Evolutionary conservation across 2,329 filamentous ascomycete genomes (phyloP), one percentile per base, ranked within the genome.

Genomic region (Nannizziopsis barbatae): DNA sequence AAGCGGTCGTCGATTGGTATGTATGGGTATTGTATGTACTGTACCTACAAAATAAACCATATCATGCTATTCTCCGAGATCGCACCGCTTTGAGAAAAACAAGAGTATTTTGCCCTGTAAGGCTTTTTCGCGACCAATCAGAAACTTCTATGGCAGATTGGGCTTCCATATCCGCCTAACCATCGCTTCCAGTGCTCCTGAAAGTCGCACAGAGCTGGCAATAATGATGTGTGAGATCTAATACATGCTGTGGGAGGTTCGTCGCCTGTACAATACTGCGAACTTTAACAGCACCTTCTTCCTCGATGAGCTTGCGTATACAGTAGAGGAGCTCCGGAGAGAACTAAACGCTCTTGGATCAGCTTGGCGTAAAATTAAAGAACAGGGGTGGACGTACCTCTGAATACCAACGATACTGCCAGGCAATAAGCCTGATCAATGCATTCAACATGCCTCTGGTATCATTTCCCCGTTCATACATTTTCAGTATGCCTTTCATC

Each of bases 391-490:
- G 27, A 48, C 20, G 53, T 66, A 83, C 80, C 77, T 98, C 92
- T 49, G 89, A 95, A 71, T 98, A 98, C 92, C 92, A 98, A 57
- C 92, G 77, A 69, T 95, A 98, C 70, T 98, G 92, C 92, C 92
- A 98, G 10, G 90, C 92, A 31, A 96, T 86, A 37, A 98, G 73
- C 45, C 88, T 76, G 56, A 98, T 95, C 50, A 95, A 74, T n/a
- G 86, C 82, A 22, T 81, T 84, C 5, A 96, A 76, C 50, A 83
- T 86, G 52, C 88, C 84, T 52, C 87, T 75, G 2, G 86, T 88
- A 66, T 86, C 86, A 60, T 84, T 85, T 50, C 76, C 75, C 62
- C 79, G 79, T 67, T 93, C 84, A 57, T 88, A 87, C 42, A 86
- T 75, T 47, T 80, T 81, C 44, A 96, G 71, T 49, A 96, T 81